Evolutionary conservation across 257 asterid genomes (phyloP).

Genomic region (Nemophila menziesii): DNA sequence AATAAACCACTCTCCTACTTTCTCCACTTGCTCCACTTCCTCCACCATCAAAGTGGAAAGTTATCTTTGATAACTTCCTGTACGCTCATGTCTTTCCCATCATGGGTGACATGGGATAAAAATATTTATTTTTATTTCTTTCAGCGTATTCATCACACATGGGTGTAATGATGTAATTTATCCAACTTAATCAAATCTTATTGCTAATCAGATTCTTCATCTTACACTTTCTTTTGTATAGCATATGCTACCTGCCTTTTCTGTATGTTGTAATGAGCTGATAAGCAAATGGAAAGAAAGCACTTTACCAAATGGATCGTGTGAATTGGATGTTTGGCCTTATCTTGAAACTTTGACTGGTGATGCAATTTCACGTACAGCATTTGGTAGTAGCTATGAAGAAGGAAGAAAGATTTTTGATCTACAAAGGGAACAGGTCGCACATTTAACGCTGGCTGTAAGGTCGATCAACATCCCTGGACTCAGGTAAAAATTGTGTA

Average conservation of each 20-base stretch:
- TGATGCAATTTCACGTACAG: constrained; percentile 44
- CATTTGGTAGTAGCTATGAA: constrained; percentile 47
- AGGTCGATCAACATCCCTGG: constrained; percentile 31
- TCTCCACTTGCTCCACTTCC: too few relatives aligned
- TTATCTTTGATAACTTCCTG: too few relatives aligned
- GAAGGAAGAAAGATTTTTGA: constrained; percentile 37
- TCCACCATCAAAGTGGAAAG: too few relatives aligned
- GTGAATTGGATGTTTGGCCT: constrained; percentile 49
- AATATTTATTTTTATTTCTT: too few relatives aligned
- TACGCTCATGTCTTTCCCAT: too few relatives aligned
- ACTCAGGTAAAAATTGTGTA: constrained; percentile 21
- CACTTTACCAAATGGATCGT: constrained; percentile 18
- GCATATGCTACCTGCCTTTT: constrained; percentile 46
- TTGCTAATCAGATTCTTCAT: background rate
- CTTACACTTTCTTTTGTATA: constrained; percentile 6
- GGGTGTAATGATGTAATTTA: too few relatives aligned
- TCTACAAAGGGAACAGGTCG: constrained; percentile 33
- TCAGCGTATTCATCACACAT: too few relatives aligned
- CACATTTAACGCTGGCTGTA: constrained; percentile 6
- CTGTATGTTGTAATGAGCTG: constrained; percentile 29
- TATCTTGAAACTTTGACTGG: constrained; percentile 22
- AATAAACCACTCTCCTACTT: too few relatives aligned
- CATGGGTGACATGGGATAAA: too few relatives aligned
- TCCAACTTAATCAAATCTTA: background rate
- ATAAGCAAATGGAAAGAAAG: constrained; percentile 29